These are phyloP conservation scores for Globisporangium paroecandrum DNA, from an alignment of 352 stramenopile species.

Conservation along the genomic window DNA sequence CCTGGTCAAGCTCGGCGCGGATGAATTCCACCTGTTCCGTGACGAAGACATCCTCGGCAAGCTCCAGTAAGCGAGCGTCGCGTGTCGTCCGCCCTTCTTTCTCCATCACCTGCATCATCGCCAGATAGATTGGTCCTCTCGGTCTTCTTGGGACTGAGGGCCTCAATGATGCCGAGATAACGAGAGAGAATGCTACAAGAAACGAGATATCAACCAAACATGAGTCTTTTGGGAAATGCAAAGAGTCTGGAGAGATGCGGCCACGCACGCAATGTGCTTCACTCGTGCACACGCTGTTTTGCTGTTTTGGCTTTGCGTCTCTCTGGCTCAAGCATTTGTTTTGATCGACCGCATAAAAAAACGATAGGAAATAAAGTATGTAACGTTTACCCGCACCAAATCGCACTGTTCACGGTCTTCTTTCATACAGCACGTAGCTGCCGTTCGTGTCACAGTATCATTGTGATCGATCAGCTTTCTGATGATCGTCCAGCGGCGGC, in stretches of 20 bases:
- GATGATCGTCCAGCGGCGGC: too few relatives aligned
- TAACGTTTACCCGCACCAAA: constrained; percentile 21
- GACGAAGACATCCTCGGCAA: constrained; percentile 98
- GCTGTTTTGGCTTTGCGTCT: background rate
- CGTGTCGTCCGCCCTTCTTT: background rate
- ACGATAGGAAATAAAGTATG: constrained; percentile 39
- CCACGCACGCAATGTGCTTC: background rate
- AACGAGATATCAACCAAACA: constrained; percentile 2
- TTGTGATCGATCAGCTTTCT: background rate
- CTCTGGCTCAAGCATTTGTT: background rate
- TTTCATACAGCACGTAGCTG: background rate
- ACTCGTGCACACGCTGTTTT: background rate
- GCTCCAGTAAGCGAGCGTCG: constrained; percentile 68
- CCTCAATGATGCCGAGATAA: constrained; percentile 11
- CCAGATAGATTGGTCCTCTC: constrained; percentile 6
- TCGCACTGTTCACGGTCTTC: background rate
- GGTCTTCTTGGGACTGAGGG: background rate
- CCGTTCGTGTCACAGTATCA: background rate
- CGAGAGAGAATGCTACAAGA: background rate
- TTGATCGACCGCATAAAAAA: constrained; percentile 10
- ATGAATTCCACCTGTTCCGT: constrained; percentile 94
- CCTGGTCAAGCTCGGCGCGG: constrained; percentile 88
- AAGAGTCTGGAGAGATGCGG: background rate
- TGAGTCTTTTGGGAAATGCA: constrained; percentile 2
- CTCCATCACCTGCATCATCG: background rate